Conservation (phyloP, 192 early-diverging fungal genomes). For the Paraglomus brasilianum region DNA sequence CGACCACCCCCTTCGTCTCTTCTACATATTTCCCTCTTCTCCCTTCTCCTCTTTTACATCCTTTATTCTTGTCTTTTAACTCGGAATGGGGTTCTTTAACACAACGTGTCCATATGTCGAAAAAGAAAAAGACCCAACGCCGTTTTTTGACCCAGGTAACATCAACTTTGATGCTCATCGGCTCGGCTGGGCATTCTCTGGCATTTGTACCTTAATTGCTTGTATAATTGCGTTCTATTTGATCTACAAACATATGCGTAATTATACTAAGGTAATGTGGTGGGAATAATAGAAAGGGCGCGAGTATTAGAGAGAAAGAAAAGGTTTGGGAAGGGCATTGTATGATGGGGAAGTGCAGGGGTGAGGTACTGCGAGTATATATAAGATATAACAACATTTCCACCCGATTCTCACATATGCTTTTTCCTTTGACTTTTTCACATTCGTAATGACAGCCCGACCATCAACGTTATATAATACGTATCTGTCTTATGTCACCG, state of each 20-base stretch:
- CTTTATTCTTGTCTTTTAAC: no score
- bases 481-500: slow-evolving; percentile 72
- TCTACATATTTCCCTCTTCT: background rate
- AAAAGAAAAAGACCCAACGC: no score
- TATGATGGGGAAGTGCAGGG: background rate
- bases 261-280: slow-evolving; percentile 54
- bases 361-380: background rate
- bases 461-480: slow-evolving; percentile 78
- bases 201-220: slow-evolving; percentile 51
- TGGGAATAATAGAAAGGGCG: background rate
- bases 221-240: slow-evolving; percentile 51
- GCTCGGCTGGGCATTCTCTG: slow-evolving; percentile 60
- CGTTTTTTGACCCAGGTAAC: no score
- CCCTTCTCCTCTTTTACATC: slow-evolving; percentile 31
- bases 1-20: no score
- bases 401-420: background rate
- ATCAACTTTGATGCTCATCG: slow-evolving; percentile 49
- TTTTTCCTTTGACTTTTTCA: background rate
- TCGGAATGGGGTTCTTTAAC: no score
- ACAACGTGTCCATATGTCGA: no score
- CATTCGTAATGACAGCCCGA: slow-evolving; percentile 40
- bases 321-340: background rate
- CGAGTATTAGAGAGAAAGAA: background rate
- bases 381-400: background rate
- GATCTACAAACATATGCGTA: slow-evolving; percentile 51